Base-by-base conservation (phyloP, 805 yeast genomes). In the Ogataea methanolica region DNA sequence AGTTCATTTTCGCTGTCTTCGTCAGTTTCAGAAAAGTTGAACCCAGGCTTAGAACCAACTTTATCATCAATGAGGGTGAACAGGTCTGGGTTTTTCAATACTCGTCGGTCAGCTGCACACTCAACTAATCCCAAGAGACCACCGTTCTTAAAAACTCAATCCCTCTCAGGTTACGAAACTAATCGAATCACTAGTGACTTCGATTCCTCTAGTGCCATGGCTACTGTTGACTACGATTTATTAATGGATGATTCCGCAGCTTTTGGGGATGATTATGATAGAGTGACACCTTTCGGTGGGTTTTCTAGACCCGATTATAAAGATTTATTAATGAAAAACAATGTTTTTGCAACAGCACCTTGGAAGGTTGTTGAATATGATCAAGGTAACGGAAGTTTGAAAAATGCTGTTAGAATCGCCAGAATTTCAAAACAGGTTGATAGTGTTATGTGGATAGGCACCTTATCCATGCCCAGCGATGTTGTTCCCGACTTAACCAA, bases 401-500 rank as follows among this genome's bases (percentile, higher is more conserved):
- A 80, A 51, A 92, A 94, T 55, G 97, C 98, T 0, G 78, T 94
- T 15, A 75, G 77, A 42, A 69, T 84, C 6, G 85, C 92, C 0
- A 61, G 76, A 14, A 60, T 65, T 19, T 67, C 74, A 34, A 62
- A 71, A 0, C 69, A 72, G 11, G 50, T 55, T 29, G 65, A 71
- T 40, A 60, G 68, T 5, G 72, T 71, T 42, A 72, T 69, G 48
- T 92, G 97, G 96, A 78, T 92, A 2, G 99, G 99, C n/a, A 83
- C 96, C 0, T 67, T 87, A 33, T 95, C 96, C 26, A 85, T 90
- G 75, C 96, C 97, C 17, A 85, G 92, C 17, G 97, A 94, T 66
- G 81, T 76, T 29, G 76, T 94, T 17, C 85, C 94, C 5, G 67
- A 68, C 0, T 60, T 66, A 0, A 81, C 85, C 3, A 80, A 78